Evolutionary conservation across 2,329 filamentous ascomycete species (phyloP), one percentile per base, ranked within the genome.

Genomic region (Penicillium sp.): DNA sequence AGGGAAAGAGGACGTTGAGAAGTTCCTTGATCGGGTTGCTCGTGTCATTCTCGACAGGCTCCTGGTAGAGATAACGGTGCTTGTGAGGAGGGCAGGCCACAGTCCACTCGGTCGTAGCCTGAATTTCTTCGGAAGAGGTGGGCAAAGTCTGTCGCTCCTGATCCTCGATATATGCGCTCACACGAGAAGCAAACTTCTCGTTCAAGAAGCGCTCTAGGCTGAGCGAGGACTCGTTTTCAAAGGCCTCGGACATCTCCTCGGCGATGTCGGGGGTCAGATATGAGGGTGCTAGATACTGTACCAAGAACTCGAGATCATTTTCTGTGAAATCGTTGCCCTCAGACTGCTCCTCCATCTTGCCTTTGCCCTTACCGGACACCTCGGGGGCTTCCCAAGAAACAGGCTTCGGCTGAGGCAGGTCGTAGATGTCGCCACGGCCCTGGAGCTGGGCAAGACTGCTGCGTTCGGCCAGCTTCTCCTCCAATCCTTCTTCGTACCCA

Each of bases 211-310:
- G 85, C 38, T 91, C 85, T 16, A 99, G 83, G 19, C 90, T 92
- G 55, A 98, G 89, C 64, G 90, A 94, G 2, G 90, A 97, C 68
- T 92, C 87, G 63, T 94, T 89, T 52, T 87, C 84, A 73, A 99
- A 98, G 53, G 89, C 87, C 38, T 91, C 88, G 1, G 87, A 85
- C 58, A 97, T 85, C 71, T 93, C 88, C 63, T 95, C 91, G 14
- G 97, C 85, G 2, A 92, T 95, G 74, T 97, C 93, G 0, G 95
- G 95, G 0, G 92, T 96, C 14, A 99, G 84, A 74, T 97, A 99
- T 13, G 89, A 91, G 0, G 95, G 93, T 14, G 92, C 85, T 73
- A 99, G 89, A 80, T 93, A 99, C 74, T 93, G 89, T 66, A 98
- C 86, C 58, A 99, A 79, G 75, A 97, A 98, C 65, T 94, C 90